A percentile compares a stretch with the other conserved stretches of the same genome.
These are phyloP conservation scores for Phytophthora rubi DNA, from an alignment of 352 stramenopile species.

Conservation along the genomic window DNA sequence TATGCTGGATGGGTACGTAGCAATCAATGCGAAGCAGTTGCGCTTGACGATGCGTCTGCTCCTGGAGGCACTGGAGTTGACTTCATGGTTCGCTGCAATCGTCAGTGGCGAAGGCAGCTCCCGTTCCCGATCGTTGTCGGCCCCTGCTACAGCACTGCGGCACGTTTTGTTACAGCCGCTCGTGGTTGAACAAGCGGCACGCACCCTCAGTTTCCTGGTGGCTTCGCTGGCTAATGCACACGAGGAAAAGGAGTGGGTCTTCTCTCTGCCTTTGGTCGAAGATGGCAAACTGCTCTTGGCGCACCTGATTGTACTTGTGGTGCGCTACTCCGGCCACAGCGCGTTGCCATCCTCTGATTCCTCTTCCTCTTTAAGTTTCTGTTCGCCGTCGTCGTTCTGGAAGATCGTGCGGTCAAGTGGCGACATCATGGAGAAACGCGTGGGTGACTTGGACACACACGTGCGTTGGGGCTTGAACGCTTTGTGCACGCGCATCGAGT, in stretches of 20 bases:
- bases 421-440: slow-evolving; percentile 49
- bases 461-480: slow-evolving; percentile 64
- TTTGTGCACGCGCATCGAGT: slow-evolving; percentile 63
- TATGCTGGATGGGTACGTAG: slow-evolving; percentile 69
- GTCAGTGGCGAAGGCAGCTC: slow-evolving; percentile 44
- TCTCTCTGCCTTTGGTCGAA: slow-evolving; percentile 57
- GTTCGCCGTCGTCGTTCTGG: slow-evolving; percentile 68
- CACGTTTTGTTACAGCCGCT: slow-evolving; percentile 58
- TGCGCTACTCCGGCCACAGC: slow-evolving; percentile 53
- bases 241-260: slow-evolving; percentile 52
- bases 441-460: slow-evolving; percentile 73
- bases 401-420: slow-evolving; percentile 62
- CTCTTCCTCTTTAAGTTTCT: slow-evolving; percentile 22
- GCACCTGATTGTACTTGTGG: slow-evolving; percentile 67
- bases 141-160: slow-evolving; percentile 26
- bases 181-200: slow-evolving; percentile 66
- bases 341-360: slow-evolving; percentile 15
- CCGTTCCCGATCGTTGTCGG: slow-evolving; percentile 27
- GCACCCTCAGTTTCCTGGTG: slow-evolving; percentile 69
- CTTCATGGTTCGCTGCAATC: slow-evolving; percentile 66
- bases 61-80: slow-evolving; percentile 66
- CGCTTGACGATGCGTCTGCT: slow-evolving; percentile 67
- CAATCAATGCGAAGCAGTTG: slow-evolving; percentile 76
- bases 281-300: slow-evolving; percentile 66
- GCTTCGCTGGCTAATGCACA: slow-evolving; percentile 49